A percentile compares a stretch with the other conserved stretches of the same genome.
phyloP scores from a whole-genome alignment of 805 yeast species.

The Monosporozyma unispora region DNA sequence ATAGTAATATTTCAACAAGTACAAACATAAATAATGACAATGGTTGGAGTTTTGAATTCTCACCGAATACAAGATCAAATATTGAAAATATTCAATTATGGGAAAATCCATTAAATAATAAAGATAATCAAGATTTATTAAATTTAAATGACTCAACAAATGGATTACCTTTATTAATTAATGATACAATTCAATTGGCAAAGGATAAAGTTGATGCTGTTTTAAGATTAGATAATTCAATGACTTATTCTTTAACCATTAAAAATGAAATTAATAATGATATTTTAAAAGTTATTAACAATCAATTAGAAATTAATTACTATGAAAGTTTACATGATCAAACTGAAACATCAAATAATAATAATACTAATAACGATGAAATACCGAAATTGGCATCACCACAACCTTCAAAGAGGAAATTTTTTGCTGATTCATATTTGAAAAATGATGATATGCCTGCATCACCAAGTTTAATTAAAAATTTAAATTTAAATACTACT shows the following conservation, averaged over 20 bases:
- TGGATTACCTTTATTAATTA: conserved; percentile 51
- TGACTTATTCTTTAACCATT: conserved; percentile 66
- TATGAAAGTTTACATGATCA: neutral
- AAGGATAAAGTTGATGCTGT: conserved; percentile 61
- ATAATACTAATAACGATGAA: neutral
- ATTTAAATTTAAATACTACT: neutral
- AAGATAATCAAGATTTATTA: neutral
- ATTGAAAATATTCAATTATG: conserved; percentile 36
- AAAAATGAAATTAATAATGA: conserved; percentile 68
- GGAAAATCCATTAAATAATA: conserved; percentile 9
- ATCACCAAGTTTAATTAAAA: conserved; percentile 11
- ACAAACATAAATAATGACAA: neutral
- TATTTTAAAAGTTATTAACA: conserved; percentile 53
- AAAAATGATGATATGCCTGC: conserved; percentile 36
- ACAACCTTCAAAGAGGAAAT: conserved; percentile 18
- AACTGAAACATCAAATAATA: neutral
- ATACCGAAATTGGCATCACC: conserved; percentile 17
- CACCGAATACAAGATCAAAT: conserved; percentile 56
- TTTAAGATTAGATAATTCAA: conserved; percentile 59
- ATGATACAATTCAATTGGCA: conserved; percentile 56
- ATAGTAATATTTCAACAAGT: neutral
- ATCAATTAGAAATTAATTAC: conserved; percentile 46
- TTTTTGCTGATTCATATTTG: conserved; percentile 36
- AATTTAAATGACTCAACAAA: conserved; percentile 34
- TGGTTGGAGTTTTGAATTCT: conserved; percentile 29